These are phyloP conservation scores for Periconia sp. DNA, from an alignment of 2,329 filamentous ascomycete species.

Conservation along the genomic window DNA sequence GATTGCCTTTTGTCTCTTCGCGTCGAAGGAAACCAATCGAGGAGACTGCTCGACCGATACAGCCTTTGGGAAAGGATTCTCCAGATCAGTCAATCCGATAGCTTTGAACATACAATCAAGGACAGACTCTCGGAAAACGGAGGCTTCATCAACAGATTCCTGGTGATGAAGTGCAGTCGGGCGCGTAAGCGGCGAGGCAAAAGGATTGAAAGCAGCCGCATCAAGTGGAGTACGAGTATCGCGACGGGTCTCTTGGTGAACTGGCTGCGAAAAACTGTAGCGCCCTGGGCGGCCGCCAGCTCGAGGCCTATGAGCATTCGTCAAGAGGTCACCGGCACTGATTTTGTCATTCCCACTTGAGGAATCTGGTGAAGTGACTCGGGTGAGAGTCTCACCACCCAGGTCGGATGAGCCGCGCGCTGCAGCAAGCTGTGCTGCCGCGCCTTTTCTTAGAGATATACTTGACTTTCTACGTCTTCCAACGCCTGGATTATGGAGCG, in stretches of 20 bases:
- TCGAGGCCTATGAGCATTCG: constrained; percentile 75
- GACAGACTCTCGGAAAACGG: constrained; percentile 86
- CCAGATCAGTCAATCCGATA: constrained; percentile 77
- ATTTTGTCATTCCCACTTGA: constrained; percentile 37
- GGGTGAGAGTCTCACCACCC: constrained; percentile 23
- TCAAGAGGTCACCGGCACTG: constrained; percentile 73
- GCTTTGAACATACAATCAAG: constrained; percentile 96
- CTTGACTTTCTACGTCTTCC: constrained; percentile 74
- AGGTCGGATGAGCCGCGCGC: constrained; percentile 47
- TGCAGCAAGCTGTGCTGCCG: constrained; percentile 67
- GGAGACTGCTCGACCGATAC: constrained; percentile 85
- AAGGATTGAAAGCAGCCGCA: constrained; percentile 50
- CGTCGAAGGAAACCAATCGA: constrained; percentile 81
- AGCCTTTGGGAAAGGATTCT: constrained; percentile 68
- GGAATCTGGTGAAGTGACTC: constrained; percentile 31
- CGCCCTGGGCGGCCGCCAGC: constrained; percentile 58
- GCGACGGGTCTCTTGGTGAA: constrained; percentile 48
- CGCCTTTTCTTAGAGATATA: constrained; percentile 75
- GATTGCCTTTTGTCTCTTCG: constrained; percentile 76
- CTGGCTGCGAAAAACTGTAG: constrained; percentile 57
- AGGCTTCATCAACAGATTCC: constrained; percentile 86
- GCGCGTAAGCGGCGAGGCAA: constrained; percentile 39
- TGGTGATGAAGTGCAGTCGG: constrained; percentile 66
- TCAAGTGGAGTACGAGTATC: constrained; percentile 54
- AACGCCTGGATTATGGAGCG: constrained; percentile 80